Percentiles rank a stretch among this genome's conserved stretches.
These are phyloP conservation scores for Pichia insulana DNA, from an alignment of 805 yeast species.

Conservation along the genomic window DNA sequence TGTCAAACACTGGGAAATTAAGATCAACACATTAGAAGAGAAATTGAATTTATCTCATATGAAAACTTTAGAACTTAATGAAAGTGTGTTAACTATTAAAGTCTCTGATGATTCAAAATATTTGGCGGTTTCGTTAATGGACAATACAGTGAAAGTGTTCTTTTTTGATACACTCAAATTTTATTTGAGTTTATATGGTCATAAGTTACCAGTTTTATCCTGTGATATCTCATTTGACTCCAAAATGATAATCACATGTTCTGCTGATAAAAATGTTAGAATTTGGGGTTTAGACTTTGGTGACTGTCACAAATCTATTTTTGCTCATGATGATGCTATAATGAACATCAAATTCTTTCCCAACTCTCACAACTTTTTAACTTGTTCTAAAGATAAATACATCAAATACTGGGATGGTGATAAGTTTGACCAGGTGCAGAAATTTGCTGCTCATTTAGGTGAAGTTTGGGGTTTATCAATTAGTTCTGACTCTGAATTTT, in stretches of 20 bases:
- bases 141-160: slow-evolving; percentile 93
- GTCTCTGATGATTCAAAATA: slow-evolving; percentile 73
- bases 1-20: slow-evolving; percentile 84
- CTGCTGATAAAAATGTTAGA: slow-evolving; percentile 95
- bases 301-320: slow-evolving; percentile 93
- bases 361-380: slow-evolving; percentile 80
- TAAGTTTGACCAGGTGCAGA: slow-evolving; percentile 89
- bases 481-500: slow-evolving; percentile 58
- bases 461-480: slow-evolving; percentile 93
- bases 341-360: slow-evolving; percentile 83
- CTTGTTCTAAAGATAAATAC: slow-evolving; percentile 80
- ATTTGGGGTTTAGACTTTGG: slow-evolving; percentile 99
- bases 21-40: slow-evolving; percentile 51
- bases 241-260: slow-evolving; percentile 80
- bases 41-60: slow-evolving; percentile 58
- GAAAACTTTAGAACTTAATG: slow-evolving; percentile 76
- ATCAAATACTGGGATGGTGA: slow-evolving; percentile 98
- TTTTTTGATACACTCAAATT: slow-evolving; percentile 82
- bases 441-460: slow-evolving; percentile 74
- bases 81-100: slow-evolving; percentile 73
- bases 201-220: slow-evolving; percentile 88
- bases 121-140: slow-evolving; percentile 77
- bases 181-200: slow-evolving; percentile 86
- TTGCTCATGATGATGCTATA: slow-evolving; percentile 94
- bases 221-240: slow-evolving; percentile 87